phyloP scores from a whole-genome alignment of 306 rosid species.

The Lotus japonicus region DNA sequence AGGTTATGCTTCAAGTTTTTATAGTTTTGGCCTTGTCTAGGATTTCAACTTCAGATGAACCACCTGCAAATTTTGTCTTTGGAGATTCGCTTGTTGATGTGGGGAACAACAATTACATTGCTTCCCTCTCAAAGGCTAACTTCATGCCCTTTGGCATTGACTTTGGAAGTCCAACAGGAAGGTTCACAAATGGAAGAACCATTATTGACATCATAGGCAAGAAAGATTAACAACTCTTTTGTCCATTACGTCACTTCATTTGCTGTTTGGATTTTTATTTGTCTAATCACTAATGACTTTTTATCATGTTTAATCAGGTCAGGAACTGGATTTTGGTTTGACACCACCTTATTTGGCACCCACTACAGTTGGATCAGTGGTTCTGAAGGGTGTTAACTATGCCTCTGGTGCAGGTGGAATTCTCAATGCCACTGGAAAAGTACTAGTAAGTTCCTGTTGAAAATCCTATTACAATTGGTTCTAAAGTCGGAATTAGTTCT shows the following conservation, averaged over 20 bases:
- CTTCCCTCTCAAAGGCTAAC: conserved; percentile 45
- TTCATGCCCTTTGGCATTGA: conserved; percentile 51
- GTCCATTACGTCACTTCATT: background rate
- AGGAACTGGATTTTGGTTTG: conserved; percentile 31
- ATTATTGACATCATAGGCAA: conserved; percentile 47
- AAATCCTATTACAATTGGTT: too few relatives aligned
- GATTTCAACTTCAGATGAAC: conserved; percentile 21
- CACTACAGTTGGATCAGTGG: conserved; percentile 33
- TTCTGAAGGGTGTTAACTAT: conserved; percentile 60
- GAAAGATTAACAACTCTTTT: background rate
- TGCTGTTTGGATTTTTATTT: background rate
- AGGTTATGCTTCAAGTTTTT: background rate
- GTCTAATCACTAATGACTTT: background rate
- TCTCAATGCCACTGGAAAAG: conserved; percentile 47
- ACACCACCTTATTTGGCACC: conserved; percentile 67
- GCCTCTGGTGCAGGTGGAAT: conserved; percentile 76
- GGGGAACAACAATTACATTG: conserved; percentile 62
- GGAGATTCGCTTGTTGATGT: conserved; percentile 68
- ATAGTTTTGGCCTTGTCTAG: conserved; percentile 13
- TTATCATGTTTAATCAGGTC: conserved; percentile 30
- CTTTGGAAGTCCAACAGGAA: conserved; percentile 56
- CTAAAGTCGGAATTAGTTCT: too few relatives aligned
- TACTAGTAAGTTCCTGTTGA: conserved; percentile 32
- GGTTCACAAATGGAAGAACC: conserved; percentile 69
- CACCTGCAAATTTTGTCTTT: conserved; percentile 55